Conservation (phyloP, 345 rosid genomes). For the Aquilaria malaccensis region DNA sequence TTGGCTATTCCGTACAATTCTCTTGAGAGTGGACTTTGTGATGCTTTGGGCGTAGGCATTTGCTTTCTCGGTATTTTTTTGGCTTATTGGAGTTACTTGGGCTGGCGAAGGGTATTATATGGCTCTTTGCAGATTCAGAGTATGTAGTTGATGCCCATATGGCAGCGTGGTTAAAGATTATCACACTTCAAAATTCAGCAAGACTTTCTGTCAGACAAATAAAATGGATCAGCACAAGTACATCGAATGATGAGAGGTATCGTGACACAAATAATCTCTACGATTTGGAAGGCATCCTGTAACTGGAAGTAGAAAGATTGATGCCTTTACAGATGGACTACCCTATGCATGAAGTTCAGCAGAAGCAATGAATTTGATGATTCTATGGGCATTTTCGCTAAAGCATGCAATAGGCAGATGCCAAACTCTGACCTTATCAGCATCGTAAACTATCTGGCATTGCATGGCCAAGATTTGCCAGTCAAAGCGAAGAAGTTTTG, state of each 20-base stretch:
- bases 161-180: constrained; percentile 86
- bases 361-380: constrained; percentile 40
- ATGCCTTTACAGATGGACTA: constrained; percentile 64
- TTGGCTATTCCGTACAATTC: constrained; percentile 76
- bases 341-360: constrained; percentile 74
- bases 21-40: constrained; percentile 36
- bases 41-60: constrained; percentile 55
- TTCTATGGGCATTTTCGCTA: constrained; percentile 55
- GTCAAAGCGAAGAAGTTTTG: constrained; percentile 55
- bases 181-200: constrained; percentile 53
- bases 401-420: constrained; percentile 91
- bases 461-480: constrained; percentile 69
- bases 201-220: no score
- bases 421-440: constrained; percentile 84
- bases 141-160: constrained; percentile 83
- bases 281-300: constrained; percentile 13
- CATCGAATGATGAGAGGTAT: constrained; percentile 26
- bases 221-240: constrained; percentile 7
- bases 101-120: constrained; percentile 86
- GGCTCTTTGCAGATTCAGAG: constrained; percentile 83
- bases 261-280: constrained; percentile 5
- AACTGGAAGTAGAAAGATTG: constrained; percentile 21
- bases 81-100: constrained; percentile 75
- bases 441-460: constrained; percentile 69
- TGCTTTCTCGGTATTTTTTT: constrained; percentile 61